Base-by-base conservation (phyloP, 1,139 yeast genomes). In the Kurtzmaniella quercitrusa region DNA sequence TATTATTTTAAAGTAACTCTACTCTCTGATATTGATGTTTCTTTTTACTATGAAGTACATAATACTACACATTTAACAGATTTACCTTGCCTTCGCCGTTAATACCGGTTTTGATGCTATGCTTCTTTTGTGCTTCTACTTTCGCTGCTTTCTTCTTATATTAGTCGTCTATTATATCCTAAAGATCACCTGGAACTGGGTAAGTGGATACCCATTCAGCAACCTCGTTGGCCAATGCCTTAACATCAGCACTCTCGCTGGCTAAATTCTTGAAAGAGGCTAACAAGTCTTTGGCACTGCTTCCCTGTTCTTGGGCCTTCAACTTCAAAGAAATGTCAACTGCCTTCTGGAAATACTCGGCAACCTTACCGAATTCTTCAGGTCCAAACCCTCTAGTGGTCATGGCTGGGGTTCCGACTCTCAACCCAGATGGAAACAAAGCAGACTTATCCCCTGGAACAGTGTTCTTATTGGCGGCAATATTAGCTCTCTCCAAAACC, bases 361-460 rank as follows among this genome's bases (percentile, higher is more conserved):
- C 87, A 46, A 91, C 93, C 61, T 79, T 76, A 51, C 73, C 81
- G 57, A 91, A 91, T 58, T 91, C 97, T 40, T 68, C 77, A 50
- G 78, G 79, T 38, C 85, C 84, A 58, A 91, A 85, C 25, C 97
- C 97, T 75, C 98, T 85, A 43, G 97, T 89, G 50, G 97, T 86
- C 98, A 91, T 91, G 47, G 97, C 97, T 46, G 98, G 98, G 39
- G 98, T 88, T 56, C 98, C 98, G 48, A 91, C 89, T 75, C 98
- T 85, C 59, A 91, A 76, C 54, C 98, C 98, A 43, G 95, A 88
- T 57, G 98, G 98, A 70, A 88, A 89, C 54, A 91, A 74, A 29
- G 98, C 98, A 37, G 95, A 86, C 65, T 83, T 85, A 72, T 91
- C 98, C 57, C 96, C 96, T 49, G 98, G 97, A 52, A 91, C 88